Evolutionary conservation across 495 filamentous ascomycete species (phyloP).

Genomic region (Jackrogersella minutella): DNA sequence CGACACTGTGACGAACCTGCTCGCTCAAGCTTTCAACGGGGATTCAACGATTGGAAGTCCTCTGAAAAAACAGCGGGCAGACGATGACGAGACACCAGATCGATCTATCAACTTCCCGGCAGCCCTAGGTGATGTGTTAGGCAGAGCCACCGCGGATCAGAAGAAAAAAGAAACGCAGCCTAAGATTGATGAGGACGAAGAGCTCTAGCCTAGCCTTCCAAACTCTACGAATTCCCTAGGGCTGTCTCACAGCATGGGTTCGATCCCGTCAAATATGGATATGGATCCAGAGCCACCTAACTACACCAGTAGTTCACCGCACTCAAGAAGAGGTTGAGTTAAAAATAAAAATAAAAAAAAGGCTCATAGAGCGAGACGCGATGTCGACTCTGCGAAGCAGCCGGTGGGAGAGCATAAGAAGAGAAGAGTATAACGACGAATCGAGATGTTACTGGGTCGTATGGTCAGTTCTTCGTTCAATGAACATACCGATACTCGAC

Average conservation of each 20-base stretch:
- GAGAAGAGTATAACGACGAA: not conserved
- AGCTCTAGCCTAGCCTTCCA: constrained; percentile 43
- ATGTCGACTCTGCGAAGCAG: no score
- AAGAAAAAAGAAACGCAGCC: constrained; percentile 43
- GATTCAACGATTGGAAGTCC: constrained; percentile 75
- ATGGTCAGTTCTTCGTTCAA: not conserved
- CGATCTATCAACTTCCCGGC: constrained; percentile 56
- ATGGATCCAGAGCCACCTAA: not conserved
- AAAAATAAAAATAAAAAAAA: no score
- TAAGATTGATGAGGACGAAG: constrained; percentile 52
- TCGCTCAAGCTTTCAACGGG: constrained; percentile 54
- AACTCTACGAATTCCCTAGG: not conserved
- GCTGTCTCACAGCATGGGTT: not conserved
- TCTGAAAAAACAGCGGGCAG: constrained; percentile 82
- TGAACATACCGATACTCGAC: not conserved
- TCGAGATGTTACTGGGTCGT: not conserved
- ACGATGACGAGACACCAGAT: constrained; percentile 64
- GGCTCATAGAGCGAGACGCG: no score
- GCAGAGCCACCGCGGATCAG: constrained; percentile 53
- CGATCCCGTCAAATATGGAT: not conserved
- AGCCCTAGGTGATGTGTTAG: constrained; percentile 55
- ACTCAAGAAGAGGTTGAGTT: no score
- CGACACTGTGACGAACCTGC: constrained; percentile 50
- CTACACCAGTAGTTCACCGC: no score
- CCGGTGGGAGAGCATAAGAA: no score